Evolutionary conservation across 2,329 filamentous ascomycete species (phyloP).

Genomic region (Botrytis deweyae): DNA sequence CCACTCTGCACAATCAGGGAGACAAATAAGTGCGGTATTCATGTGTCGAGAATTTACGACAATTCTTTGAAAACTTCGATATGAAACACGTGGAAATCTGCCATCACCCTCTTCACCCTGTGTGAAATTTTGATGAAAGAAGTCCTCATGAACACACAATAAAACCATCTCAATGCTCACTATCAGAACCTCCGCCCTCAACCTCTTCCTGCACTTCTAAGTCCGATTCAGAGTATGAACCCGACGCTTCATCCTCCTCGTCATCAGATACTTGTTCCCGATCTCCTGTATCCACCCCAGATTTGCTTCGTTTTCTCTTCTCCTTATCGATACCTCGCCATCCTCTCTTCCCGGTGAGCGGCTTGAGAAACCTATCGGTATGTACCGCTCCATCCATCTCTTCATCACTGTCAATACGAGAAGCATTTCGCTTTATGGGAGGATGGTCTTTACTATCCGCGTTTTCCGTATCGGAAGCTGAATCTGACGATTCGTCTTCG

Average conservation of each 20-base stretch:
- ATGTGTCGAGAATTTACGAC: not conserved
- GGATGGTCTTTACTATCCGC: not conserved
- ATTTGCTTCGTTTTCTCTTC: conserved; percentile 38
- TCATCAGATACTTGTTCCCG: not conserved
- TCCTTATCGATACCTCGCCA: conserved; percentile 24
- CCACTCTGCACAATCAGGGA: too few relatives aligned
- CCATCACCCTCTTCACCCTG: not conserved
- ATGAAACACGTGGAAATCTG: not conserved
- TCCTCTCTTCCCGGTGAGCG: conserved; percentile 42
- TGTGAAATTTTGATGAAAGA: too few relatives aligned
- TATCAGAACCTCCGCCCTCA: not conserved
- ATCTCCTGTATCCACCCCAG: conserved; percentile 22
- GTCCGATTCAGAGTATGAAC: conserved; percentile 1
- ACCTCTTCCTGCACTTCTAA: not conserved
- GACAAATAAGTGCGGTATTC: rapidly evolving
- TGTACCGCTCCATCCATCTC: conserved; percentile 64
- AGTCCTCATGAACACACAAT: too few relatives aligned
- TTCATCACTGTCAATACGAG: conserved; percentile 34
- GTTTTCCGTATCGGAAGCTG: not conserved
- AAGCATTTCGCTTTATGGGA: conserved; percentile 44
- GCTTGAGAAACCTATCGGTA: conserved; percentile 64
- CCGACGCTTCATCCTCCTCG: not conserved
- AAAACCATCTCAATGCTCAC: not conserved
- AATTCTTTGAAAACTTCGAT: not conserved
- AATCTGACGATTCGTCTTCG: not conserved